phyloP scores from a whole-genome alignment of 768 basidiomycete genomes.

The Trametes coccinea region DNA sequence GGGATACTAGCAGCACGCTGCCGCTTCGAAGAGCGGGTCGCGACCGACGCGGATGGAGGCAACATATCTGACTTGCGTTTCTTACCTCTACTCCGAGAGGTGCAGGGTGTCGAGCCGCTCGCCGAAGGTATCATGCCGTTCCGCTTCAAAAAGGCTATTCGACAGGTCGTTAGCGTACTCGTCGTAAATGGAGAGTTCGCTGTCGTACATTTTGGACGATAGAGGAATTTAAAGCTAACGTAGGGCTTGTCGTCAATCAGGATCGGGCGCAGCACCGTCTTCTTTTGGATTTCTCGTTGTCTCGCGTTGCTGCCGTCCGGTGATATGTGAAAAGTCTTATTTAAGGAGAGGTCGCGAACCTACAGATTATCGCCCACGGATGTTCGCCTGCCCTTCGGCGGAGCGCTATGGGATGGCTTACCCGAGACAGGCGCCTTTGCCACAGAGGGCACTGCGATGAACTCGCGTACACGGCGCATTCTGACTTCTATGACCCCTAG shows the following conservation, averaged over 20 bases:
- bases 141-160: slow-evolving; percentile 7
- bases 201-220: slow-evolving; percentile 16
- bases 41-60: neutral
- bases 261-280: slow-evolving; percentile 8
- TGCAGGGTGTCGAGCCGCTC: neutral
- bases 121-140: slow-evolving; percentile 1
- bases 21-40: neutral
- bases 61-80: neutral
- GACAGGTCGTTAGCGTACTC: neutral
- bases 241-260: slow-evolving; percentile 18
- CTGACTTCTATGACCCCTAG: slow-evolving; percentile 18
- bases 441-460: neutral
- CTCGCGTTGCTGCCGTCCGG: too few relatives aligned
- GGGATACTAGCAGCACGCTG: neutral
- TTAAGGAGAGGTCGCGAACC: too few relatives aligned
- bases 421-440: neutral
- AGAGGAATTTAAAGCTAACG: slow-evolving; percentile 17
- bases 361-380: too few relatives aligned
- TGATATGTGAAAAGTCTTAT: too few relatives aligned
- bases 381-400: too few relatives aligned
- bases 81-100: neutral
- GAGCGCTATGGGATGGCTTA: neutral
- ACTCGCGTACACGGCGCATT: slow-evolving; percentile 12
- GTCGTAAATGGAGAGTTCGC: too few relatives aligned
- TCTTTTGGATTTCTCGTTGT: neutral